A percentile compares a stretch with the other conserved stretches of the same genome.
Conservation (phyloP, 2,329 filamentous ascomycete genomes). For the Alternaria ethzedia region DNA sequence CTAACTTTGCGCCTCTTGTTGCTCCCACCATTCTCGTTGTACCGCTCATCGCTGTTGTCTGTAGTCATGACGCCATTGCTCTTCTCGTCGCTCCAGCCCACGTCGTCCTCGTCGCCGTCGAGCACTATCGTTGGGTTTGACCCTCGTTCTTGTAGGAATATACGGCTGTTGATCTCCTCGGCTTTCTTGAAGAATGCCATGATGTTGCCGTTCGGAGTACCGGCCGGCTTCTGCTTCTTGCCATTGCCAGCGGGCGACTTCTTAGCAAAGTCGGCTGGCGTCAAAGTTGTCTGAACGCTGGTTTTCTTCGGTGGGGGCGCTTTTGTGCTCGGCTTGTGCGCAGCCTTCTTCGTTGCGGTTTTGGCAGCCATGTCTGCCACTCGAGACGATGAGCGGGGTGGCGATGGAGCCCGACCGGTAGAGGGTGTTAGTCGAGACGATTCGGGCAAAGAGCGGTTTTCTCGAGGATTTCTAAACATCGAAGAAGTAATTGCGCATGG, state of each 20-base stretch:
- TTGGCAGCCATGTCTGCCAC: slow-evolving; percentile 30
- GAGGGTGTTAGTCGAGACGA: slow-evolving; percentile 51
- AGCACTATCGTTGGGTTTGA: slow-evolving; percentile 25
- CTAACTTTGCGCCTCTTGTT: slow-evolving; percentile 51
- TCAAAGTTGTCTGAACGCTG: slow-evolving; percentile 44
- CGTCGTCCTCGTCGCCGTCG: slow-evolving; percentile 31
- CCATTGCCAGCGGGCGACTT: slow-evolving; percentile 40
- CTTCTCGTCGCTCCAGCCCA: slow-evolving; percentile 42
- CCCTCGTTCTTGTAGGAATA: slow-evolving; percentile 46
- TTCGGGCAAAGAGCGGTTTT: slow-evolving; percentile 49
- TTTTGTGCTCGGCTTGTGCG: slow-evolving; percentile 19
- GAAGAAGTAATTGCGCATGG: background rate
- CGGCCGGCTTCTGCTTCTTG: slow-evolving; percentile 48
- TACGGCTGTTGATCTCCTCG: slow-evolving; percentile 48
- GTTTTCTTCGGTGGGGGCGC: slow-evolving; percentile 28
- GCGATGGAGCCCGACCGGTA: slow-evolving; percentile 60
- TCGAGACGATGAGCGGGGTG: slow-evolving; percentile 45
- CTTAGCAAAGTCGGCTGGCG: slow-evolving; percentile 38
- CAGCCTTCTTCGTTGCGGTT: slow-evolving; percentile 28
- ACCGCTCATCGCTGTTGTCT: slow-evolving; percentile 40
- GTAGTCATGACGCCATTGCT: slow-evolving; percentile 21
- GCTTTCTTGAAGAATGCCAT: slow-evolving; percentile 62
- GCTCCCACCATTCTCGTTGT: slow-evolving; percentile 53
- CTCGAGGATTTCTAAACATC: slow-evolving; percentile 64
- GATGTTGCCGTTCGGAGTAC: slow-evolving; percentile 58